A percentile compares a stretch with the other conserved stretches of the same genome.
Conservation (phyloP, 1,284 basidiomycete species). For the Paramarasmius palmivorus region DNA sequence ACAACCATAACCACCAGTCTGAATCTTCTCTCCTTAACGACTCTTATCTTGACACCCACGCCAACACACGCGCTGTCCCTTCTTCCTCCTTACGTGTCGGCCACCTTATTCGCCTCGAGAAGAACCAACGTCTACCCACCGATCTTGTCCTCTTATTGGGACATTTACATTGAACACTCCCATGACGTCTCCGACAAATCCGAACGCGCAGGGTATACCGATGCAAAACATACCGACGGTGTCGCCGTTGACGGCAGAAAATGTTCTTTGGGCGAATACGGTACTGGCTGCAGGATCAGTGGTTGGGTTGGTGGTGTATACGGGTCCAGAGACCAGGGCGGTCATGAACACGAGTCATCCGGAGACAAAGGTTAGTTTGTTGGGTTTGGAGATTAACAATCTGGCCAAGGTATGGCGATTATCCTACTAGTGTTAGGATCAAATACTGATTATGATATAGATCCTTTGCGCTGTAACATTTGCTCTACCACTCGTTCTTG, state of each 20-base stretch:
- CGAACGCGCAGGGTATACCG: conserved; percentile 32
- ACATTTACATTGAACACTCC: conserved; percentile 80
- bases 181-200: conserved; percentile 40
- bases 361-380: conserved; percentile 89
- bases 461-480: conserved; percentile 96
- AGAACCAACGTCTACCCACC: conserved; percentile 96
- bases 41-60: conserved; percentile 38
- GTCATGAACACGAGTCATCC: conserved; percentile 99
- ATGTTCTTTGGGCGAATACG: conserved; percentile 96
- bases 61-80: conserved; percentile 77
- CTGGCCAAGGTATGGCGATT: conserved; percentile 92
- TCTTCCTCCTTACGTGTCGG: conserved; percentile 91
- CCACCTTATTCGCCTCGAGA: conserved; percentile 90
- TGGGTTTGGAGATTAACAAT: conserved; percentile 94
- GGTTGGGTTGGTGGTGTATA: conserved; percentile 92
- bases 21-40: conserved; percentile 11
- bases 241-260: conserved; percentile 88
- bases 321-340: conserved; percentile 91
- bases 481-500: conserved; percentile 85
- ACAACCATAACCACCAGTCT: background rate
- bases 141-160: conserved; percentile 92
- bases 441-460: no score
- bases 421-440: no score
- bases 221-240: conserved; percentile 63
- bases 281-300: conserved; percentile 95